Conservation (phyloP, 73 alveolate species). For the Paramecium caudatum region DNA sequence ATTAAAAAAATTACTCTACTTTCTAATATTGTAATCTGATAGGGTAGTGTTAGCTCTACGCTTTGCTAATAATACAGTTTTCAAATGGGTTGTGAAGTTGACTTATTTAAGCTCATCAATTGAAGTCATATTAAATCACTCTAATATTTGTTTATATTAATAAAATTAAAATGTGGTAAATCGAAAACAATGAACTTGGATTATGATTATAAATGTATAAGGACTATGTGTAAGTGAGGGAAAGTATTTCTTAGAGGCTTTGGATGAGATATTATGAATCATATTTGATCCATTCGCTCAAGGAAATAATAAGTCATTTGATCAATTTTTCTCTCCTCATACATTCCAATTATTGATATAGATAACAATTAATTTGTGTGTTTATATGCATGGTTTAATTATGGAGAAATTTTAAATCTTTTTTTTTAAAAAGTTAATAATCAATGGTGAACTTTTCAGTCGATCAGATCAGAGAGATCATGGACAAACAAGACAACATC, state of each 20-base stretch:
- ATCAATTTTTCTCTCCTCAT: too few species aligned
- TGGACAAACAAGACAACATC: conserved; percentile 98
- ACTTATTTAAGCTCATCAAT: neutral
- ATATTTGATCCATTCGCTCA: too few species aligned
- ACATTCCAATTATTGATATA: too few species aligned
- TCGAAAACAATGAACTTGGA: too few species aligned
- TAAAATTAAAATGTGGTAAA: too few species aligned
- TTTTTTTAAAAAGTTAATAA: conserved; percentile 37
- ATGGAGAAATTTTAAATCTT: conserved; percentile 14
- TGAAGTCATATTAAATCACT: conserved; percentile 38
- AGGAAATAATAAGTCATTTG: neutral
- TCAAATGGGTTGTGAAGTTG: conserved; percentile 84
- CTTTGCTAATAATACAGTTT: neutral
- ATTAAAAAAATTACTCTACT: neutral
- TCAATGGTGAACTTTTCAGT: conserved; percentile 98
- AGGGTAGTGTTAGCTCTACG: neutral
- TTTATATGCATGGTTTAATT: conserved; percentile 8
- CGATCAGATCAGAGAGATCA: conserved; percentile 97
- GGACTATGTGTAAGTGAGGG: too few species aligned
- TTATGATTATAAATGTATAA: too few species aligned
- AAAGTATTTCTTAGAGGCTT: too few species aligned
- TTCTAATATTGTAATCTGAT: neutral
- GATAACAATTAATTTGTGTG: too few species aligned
- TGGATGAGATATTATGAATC: too few species aligned
- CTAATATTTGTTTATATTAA: conserved; percentile 22